Evolutionary conservation across 768 basidiomycete species (phyloP).

Genomic region (Leccinum variicolor): DNA sequence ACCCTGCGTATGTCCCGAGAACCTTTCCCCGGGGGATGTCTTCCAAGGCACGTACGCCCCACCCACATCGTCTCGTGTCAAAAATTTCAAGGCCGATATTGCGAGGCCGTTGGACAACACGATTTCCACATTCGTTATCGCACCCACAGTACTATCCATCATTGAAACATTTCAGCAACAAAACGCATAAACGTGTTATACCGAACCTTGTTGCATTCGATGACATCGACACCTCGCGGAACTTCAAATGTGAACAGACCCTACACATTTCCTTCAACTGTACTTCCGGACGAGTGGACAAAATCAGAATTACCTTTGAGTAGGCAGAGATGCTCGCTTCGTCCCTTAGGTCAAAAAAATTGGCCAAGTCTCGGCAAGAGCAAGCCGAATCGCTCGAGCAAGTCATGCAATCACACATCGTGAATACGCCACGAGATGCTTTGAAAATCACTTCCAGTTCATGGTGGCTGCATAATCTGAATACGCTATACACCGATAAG

Average conservation of each 20-base stretch:
- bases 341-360: constrained; percentile 29
- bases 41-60: constrained; percentile 55
- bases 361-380: constrained; percentile 47
- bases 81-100: constrained; percentile 61
- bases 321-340: constrained; percentile 42
- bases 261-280: constrained; percentile 29
- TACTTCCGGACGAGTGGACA: not conserved
- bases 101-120: constrained; percentile 59
- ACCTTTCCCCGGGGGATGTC: constrained; percentile 52
- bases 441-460: constrained; percentile 19
- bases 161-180: not conserved
- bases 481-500: not conserved
- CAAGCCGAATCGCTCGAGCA: constrained; percentile 39
- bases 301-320: constrained; percentile 27
- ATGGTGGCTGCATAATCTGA: constrained; percentile 15
- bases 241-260: constrained; percentile 46
- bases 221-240: constrained; percentile 45
- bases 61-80: constrained; percentile 56
- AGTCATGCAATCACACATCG: constrained; percentile 41
- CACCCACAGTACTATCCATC: constrained; percentile 45
- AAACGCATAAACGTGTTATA: not conserved
- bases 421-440: constrained; percentile 33
- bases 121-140: constrained; percentile 46
- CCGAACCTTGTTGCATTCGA: constrained; percentile 65
- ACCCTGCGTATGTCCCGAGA: constrained; percentile 71